Evolutionary conservation across 1,284 basidiomycete species (phyloP), one percentile per base, ranked within the genome.

Genomic region (Gymnopus androsaceus): DNA sequence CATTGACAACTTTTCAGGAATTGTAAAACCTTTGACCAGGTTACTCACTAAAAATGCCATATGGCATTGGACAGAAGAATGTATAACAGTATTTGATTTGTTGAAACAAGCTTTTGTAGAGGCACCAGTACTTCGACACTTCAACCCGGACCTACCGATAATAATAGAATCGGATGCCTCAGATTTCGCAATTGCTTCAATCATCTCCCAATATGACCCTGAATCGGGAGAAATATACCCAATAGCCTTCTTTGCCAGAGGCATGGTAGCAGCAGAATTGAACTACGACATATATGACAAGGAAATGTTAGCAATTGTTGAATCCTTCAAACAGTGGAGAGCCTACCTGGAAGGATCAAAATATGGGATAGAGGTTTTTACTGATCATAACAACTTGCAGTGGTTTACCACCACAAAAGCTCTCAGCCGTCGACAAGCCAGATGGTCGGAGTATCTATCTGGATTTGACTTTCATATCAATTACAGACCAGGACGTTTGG

Each of bases 61-160:
- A 28, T 67, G 63, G 34, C 21, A 41, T 36, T 68, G 66, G 47
- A 44, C 50, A n/a, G 25, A 38, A 21, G 23, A 50, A 11, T 54
- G 54, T 31, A 54, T 46, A 3, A 27, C 38, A 11, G 51, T 57
- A 5, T 60, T 60, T 30, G 51, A 59, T 14, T 34, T 44, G 5
- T 49, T 62, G 44, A 60, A 58, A 19, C 9, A 52, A 21, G 57
- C 54, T 25, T 42, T 58, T 17, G n/a, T 50, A 5, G 38, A 54
- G 31, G 38, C 42, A 17, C 59, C 56, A 27, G 51, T 60, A 1
- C 54, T 61, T n/a, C 47, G 42, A 8, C 33, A 54, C 25, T 54
- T 54, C 41, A 36, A 62, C 41, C 61, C 61, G 2, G 52, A 59
- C 55, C 4, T 77, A 75, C 65, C 61, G 76, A 14, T 73, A 73